Evolutionary conservation across 352 stramenopile genomes (phyloP).

Genomic region (Pythium volutum): DNA sequence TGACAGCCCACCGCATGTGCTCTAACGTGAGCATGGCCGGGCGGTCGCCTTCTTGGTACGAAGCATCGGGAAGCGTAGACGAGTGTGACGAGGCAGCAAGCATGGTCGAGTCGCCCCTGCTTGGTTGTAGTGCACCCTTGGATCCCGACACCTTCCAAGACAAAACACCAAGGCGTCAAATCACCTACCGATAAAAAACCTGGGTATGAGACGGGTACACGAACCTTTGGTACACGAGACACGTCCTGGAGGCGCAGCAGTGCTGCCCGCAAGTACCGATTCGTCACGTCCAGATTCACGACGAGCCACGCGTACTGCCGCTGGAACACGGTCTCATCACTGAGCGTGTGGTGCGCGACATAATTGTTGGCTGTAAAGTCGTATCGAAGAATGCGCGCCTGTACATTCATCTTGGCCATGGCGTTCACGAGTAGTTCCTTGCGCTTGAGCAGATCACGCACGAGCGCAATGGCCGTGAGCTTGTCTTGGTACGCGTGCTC

Average conservation of each 20-base stretch:
- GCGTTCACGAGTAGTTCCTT: conserved; percentile 64
- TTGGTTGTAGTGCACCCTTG: background rate
- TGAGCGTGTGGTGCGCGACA: conserved; percentile 19
- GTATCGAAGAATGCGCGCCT: conserved; percentile 21
- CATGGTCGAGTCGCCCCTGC: background rate
- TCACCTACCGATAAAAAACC: background rate
- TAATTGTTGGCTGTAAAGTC: conserved; percentile 12
- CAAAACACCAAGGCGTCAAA: background rate
- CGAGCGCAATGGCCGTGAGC: conserved; percentile 37
- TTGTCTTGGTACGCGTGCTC: conserved; percentile 35
- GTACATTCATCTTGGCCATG: conserved; percentile 47
- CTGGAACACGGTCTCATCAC: conserved; percentile 38
- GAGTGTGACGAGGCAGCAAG: background rate
- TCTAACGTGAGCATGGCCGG: conserved; percentile 33
- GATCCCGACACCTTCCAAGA: background rate
- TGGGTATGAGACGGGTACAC: background rate
- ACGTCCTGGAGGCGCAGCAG: conserved; percentile 58
- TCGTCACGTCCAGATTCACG: conserved; percentile 65
- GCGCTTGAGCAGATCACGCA: conserved; percentile 65
- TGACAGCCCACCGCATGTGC: conserved; percentile 64
- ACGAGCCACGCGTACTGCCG: conserved; percentile 66
- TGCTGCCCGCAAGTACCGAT: conserved; percentile 47
- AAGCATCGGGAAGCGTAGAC: background rate
- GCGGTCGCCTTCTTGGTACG: conserved; percentile 1
- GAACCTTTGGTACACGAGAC: conserved; percentile 13